phyloP scores from a whole-genome alignment of 345 rosid species.

The Luvunga scandens region DNA sequence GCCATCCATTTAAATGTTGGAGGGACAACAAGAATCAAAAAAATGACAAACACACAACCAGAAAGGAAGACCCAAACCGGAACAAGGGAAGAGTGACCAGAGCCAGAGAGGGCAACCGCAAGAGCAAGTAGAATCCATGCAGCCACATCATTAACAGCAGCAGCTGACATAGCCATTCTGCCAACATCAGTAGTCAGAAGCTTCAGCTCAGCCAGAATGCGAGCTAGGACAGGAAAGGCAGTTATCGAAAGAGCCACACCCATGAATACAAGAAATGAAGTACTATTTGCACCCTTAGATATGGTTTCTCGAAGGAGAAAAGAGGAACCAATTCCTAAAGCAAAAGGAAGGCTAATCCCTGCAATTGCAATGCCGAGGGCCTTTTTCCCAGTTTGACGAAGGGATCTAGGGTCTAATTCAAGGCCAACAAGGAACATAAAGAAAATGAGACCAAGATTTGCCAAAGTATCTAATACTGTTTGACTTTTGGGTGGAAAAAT shows the following conservation, averaged over 20 bases:
- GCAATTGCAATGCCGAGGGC: conserved; percentile 63
- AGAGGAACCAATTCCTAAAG: conserved; percentile 65
- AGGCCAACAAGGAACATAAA: conserved; percentile 73
- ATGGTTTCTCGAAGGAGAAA: conserved; percentile 43
- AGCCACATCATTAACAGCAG: conserved; percentile 73
- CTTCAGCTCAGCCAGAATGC: conserved; percentile 79
- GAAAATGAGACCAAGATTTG: conserved; percentile 71
- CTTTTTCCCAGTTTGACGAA: conserved; percentile 57
- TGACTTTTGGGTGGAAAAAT: conserved; percentile 59
- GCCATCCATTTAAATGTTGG: conserved; percentile 60
- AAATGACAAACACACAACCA: conserved; percentile 45
- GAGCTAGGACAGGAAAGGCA: conserved; percentile 79
- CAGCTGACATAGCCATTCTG: conserved; percentile 80
- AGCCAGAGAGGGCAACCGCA: conserved; percentile 73
- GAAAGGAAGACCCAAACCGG: conserved; percentile 70
- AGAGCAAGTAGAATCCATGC: conserved; percentile 89
- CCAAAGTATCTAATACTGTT: conserved; percentile 67
- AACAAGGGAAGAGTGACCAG: conserved; percentile 42
- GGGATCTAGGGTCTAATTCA: conserved; percentile 54
- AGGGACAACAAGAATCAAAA: conserved; percentile 36
- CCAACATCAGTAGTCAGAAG: conserved; percentile 75
- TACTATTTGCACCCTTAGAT: conserved; percentile 41
- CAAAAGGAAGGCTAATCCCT: conserved; percentile 64
- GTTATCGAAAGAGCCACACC: conserved; percentile 85
- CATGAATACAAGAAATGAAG: conserved; percentile 71